phyloP scores from a whole-genome alignment of 2,329 filamentous ascomycete species.

The Dactylellina leptospora region DNA sequence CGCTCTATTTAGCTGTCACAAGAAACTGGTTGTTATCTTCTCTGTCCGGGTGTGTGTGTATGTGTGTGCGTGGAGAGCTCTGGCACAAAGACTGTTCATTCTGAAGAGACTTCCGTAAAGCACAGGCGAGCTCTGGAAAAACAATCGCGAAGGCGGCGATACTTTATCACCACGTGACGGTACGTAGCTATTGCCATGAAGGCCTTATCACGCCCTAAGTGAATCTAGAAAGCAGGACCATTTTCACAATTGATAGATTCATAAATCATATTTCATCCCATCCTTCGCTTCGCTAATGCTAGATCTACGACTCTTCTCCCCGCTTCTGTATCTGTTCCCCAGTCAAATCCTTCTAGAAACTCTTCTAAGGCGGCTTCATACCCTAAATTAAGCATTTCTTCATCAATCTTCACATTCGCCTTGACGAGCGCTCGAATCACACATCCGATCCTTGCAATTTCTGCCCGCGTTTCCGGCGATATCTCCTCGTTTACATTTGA shows the following conservation, averaged over 20 bases:
- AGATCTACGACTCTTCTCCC: slow-evolving; percentile 60
- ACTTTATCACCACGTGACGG: too few relatives aligned
- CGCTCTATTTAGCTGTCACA: slow-evolving; percentile 2
- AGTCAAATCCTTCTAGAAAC: slow-evolving; percentile 55
- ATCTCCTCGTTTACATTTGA: slow-evolving; percentile 94
- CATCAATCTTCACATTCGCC: slow-evolving; percentile 83
- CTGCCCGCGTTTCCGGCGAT: slow-evolving; percentile 76
- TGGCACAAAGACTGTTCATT: too few relatives aligned
- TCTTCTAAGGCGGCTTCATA: slow-evolving; percentile 81
- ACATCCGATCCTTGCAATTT: slow-evolving; percentile 84
- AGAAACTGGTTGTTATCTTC: too few relatives aligned
- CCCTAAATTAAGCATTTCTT: slow-evolving; percentile 82
- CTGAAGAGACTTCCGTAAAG: too few relatives aligned
- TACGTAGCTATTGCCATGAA: too few relatives aligned
- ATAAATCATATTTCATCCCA: slow-evolving; percentile 1
- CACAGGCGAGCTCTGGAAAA: too few relatives aligned
- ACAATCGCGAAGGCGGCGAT: too few relatives aligned
- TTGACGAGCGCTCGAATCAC: slow-evolving; percentile 85
- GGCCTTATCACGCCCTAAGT: too few relatives aligned
- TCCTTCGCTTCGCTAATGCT: slow-evolving; percentile 51
- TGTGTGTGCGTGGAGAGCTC: too few relatives aligned
- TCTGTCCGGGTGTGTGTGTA: too few relatives aligned
- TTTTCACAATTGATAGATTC: too few relatives aligned
- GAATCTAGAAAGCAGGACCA: too few relatives aligned
- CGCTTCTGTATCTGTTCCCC: slow-evolving; percentile 31